phyloP scores from a whole-genome alignment of 371 early-diverging fungal species.

The Apophysomyces ossiformis region DNA sequence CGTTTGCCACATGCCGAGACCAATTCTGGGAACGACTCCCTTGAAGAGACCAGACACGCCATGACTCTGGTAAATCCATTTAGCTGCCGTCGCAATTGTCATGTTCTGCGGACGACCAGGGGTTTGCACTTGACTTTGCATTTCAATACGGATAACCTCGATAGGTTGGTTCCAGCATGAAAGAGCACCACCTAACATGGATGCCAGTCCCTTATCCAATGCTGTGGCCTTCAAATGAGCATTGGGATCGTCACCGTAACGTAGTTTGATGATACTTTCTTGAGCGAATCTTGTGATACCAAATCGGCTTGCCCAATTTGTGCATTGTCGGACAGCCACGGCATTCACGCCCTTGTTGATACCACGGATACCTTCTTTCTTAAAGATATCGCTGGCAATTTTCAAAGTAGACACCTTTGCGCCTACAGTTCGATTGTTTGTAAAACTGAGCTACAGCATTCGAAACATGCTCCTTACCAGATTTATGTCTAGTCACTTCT shows the following conservation, averaged over 20 bases:
- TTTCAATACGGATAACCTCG: conserved; percentile 96
- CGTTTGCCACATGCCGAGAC: conserved; percentile 94
- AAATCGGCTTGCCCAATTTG: conserved; percentile 97
- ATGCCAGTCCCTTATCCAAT: conserved; percentile 75
- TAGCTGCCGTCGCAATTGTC: conserved; percentile 80
- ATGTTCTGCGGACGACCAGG: conserved; percentile 87
- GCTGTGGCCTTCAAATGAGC: conserved; percentile 44
- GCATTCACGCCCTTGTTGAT: conserved; percentile 96
- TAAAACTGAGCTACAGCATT: too few relatives aligned
- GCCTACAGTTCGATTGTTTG: conserved; percentile 23
- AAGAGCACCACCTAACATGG: conserved; percentile 87
- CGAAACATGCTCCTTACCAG: conserved; percentile 9
- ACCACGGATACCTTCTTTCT: conserved; percentile 91
- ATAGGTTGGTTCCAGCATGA: conserved; percentile 98
- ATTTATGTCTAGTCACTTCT: conserved; percentile 96
- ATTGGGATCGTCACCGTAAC: conserved; percentile 53
- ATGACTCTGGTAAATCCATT: conserved; percentile 90
- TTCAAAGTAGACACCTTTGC: conserved; percentile 75
- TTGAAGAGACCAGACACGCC: conserved; percentile 93
- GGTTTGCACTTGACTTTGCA: conserved; percentile 91
- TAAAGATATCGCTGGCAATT: conserved; percentile 88
- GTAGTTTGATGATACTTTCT: conserved; percentile 63
- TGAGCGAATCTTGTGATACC: conserved; percentile 90
- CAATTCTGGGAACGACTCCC: conserved; percentile 88
- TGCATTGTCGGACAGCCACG: conserved; percentile 91